Percentiles rank a stretch among this genome's conserved stretches.
phyloP scores from a whole-genome alignment of 805 yeast genomes.

The Starmerella bombi region DNA sequence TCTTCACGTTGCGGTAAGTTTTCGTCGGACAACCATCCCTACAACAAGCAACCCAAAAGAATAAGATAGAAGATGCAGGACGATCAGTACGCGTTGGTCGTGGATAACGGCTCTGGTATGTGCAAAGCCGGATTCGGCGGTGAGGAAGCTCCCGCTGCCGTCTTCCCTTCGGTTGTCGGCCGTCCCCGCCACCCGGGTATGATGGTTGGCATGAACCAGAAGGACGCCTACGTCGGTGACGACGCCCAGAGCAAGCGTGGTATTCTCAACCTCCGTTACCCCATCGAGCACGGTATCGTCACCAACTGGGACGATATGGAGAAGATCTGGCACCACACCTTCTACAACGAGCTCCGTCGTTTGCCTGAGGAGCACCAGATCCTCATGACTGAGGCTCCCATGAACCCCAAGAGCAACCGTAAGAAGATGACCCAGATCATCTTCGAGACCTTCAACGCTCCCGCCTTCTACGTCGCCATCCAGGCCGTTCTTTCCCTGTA shows the following conservation, averaged over 20 bases:
- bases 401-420: constrained; percentile 98
- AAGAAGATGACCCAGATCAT: constrained; percentile 99
- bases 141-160: constrained; percentile 99
- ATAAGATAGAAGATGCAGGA: constrained; percentile 19
- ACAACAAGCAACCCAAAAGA: background rate
- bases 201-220: constrained; percentile 99
- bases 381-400: constrained; percentile 97
- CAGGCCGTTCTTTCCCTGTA: constrained; percentile 97
- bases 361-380: constrained; percentile 99
- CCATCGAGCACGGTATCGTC: constrained; percentile 99
- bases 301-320: constrained; percentile 99
- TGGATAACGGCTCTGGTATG: constrained; percentile 99
- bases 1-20: background rate
- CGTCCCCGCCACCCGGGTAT: constrained; percentile 99
- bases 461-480: constrained; percentile 97
- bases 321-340: constrained; percentile 99
- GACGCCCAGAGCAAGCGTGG: constrained; percentile 99
- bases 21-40: background rate
- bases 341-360: constrained; percentile 99
- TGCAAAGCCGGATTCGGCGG: constrained; percentile 99
- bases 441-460: constrained; percentile 98
- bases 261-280: constrained; percentile 95
- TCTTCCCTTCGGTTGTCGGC: constrained; percentile 99
- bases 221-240: constrained; percentile 98
- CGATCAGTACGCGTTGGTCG: constrained; percentile 44